Conservation (phyloP, 73 alveolate species). For the Urostyla sp. region DNA sequence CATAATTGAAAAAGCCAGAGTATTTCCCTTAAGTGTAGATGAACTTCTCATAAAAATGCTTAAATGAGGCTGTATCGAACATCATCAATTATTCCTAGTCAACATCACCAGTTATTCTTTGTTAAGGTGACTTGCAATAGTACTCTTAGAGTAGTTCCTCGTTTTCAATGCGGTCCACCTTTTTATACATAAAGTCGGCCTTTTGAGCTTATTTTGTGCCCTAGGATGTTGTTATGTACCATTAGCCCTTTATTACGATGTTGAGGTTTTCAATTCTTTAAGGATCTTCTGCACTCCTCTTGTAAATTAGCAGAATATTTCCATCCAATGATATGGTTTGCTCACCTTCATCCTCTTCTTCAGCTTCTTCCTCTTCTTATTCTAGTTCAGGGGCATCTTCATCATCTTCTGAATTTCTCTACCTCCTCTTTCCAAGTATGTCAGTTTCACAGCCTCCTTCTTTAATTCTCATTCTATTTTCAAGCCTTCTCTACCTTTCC, state of each 20-base stretch:
- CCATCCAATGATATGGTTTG: slow-evolving; percentile 9
- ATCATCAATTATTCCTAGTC: too few relatives aligned
- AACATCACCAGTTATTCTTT: too few relatives aligned
- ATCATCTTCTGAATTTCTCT: slow-evolving; percentile 16
- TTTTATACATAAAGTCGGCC: slow-evolving; percentile 46
- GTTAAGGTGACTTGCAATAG: not conserved
- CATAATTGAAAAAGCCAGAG: slow-evolving; percentile 37
- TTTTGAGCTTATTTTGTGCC: too few relatives aligned
- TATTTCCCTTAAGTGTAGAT: slow-evolving; percentile 3
- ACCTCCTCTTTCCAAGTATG: slow-evolving; percentile 27
- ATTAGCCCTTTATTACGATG: slow-evolving; percentile 38
- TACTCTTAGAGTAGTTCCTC: slow-evolving; percentile 22
- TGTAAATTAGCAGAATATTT: slow-evolving; percentile 13
- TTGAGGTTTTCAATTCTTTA: not conserved
- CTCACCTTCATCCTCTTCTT: not conserved
- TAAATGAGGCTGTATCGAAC: not conserved
- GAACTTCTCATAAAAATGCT: slow-evolving; percentile 2
- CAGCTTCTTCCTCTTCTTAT: slow-evolving; percentile 30
- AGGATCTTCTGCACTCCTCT: slow-evolving; percentile 37
- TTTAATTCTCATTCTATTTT: slow-evolving; percentile 34
- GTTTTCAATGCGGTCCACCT: not conserved
- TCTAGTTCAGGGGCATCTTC: slow-evolving; percentile 21
- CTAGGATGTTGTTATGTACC: slow-evolving; percentile 22
- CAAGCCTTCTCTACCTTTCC: slow-evolving; percentile 51
- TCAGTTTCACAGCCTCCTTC: slow-evolving; percentile 17